These are phyloP conservation scores for Boletellus deceptivus DNA, from an alignment of 1,284 basidiomycete species.

Conservation along the genomic window DNA sequence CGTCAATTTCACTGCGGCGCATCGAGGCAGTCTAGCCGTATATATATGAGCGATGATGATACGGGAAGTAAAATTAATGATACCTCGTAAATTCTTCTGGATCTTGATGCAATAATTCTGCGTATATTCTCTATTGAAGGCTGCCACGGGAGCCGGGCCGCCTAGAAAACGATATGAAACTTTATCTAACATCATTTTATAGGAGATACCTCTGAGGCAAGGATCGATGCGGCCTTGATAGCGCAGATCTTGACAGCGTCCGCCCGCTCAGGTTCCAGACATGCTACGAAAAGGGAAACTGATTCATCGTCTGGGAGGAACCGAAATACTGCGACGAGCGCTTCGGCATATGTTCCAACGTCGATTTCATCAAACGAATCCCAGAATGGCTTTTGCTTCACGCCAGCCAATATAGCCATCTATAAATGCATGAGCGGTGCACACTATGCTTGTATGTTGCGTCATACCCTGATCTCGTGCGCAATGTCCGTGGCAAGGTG, in stretches of 20 bases:
- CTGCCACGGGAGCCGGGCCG: conserved; percentile 57
- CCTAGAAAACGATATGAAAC: conserved; percentile 37
- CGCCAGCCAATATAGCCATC: conserved; percentile 48
- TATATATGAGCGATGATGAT: conserved; percentile 9
- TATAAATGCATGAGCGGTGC: conserved; percentile 22
- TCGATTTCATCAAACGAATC: conserved; percentile 72
- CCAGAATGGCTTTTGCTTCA: conserved; percentile 64
- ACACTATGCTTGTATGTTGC: neutral
- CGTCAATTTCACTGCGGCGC: conserved; percentile 56
- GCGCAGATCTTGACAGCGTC: conserved; percentile 80
- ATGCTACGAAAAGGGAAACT: conserved; percentile 56
- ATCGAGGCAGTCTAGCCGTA: conserved; percentile 43
- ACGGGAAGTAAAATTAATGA: conserved; percentile 11
- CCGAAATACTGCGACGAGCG: conserved; percentile 69
- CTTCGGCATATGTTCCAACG: conserved; percentile 75
- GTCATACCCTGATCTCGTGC: conserved; percentile 70
- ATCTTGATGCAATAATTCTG: conserved; percentile 43
- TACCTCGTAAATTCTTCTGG: conserved; percentile 59
- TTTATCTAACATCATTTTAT: neutral
- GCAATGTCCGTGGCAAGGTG: conserved; percentile 71
- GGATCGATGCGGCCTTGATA: conserved; percentile 54
- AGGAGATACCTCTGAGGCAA: conserved; percentile 30
- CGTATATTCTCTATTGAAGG: conserved; percentile 48
- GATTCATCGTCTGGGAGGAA: conserved; percentile 65
- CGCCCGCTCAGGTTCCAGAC: conserved; percentile 72